Percentiles rank a stretch among this genome's conserved stretches.
phyloP scores from a whole-genome alignment of 148 eudicot species.

The Camellia sinensis region DNA sequence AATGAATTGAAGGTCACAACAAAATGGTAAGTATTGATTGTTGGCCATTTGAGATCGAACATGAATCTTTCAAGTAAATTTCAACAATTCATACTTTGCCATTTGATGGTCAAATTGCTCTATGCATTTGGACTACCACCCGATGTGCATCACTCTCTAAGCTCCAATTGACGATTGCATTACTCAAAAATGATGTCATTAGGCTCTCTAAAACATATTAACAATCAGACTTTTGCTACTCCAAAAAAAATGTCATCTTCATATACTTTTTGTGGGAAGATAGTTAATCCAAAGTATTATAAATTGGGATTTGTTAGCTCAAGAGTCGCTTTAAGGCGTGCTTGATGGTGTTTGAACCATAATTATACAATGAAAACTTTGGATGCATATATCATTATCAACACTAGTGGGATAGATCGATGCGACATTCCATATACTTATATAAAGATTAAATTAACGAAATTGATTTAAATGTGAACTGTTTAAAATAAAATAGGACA shows the following conservation, averaged over 20 bases:
- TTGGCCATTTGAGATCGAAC: too few species aligned
- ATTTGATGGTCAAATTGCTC: too few species aligned
- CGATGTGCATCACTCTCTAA: not conserved
- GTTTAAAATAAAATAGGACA: too few species aligned
- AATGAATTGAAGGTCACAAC: too few species aligned
- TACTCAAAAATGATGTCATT: slow-evolving; percentile 22
- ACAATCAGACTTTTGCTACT: not conserved
- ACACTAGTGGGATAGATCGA: slow-evolving; percentile 8
- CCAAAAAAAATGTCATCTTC: not conserved
- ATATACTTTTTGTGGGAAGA: not conserved
- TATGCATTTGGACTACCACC: too few species aligned
- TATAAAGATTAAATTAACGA: not conserved
- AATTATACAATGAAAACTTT: slow-evolving; percentile 7
- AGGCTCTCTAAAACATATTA: not conserved
- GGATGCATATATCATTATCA: slow-evolving; percentile 8
- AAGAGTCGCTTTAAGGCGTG: slow-evolving; percentile 22
- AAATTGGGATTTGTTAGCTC: slow-evolving; percentile 20
- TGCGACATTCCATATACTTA: not conserved
- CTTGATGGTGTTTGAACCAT: slow-evolving; percentile 22
- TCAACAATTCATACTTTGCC: too few species aligned
- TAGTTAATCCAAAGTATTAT: not conserved
- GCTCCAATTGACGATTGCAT: slow-evolving; percentile 26
- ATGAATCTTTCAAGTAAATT: too few species aligned
- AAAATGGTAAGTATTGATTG: too few species aligned
- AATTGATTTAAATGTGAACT: not conserved